Percentiles rank a stretch among this genome's conserved stretches.
These are phyloP conservation scores for Microthyrium microscopicum DNA, from an alignment of 2,329 filamentous ascomycete species.

Conservation along the genomic window DNA sequence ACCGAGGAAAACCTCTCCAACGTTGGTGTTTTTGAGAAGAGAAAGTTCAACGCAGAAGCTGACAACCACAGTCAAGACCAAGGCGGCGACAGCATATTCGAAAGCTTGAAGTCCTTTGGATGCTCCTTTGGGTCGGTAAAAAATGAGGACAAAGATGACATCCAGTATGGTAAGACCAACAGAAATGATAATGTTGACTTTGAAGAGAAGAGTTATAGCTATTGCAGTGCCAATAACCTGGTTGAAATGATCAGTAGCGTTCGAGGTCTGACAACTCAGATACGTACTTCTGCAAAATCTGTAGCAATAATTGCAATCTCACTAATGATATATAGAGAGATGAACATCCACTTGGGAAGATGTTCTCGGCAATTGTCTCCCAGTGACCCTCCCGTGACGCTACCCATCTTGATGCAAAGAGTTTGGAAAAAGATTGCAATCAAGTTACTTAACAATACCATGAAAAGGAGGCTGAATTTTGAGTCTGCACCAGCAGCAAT, in stretches of 20 bases:
- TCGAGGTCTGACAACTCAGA: no score
- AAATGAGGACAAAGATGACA: slow-evolving; percentile 49
- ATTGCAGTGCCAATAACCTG: slow-evolving; percentile 56
- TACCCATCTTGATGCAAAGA: slow-evolving; percentile 44
- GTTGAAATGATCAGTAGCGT: no score
- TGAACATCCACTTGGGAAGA: slow-evolving; percentile 48
- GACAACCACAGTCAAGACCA: no score
- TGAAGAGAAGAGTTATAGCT: slow-evolving; percentile 47
- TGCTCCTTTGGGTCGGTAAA: no score
- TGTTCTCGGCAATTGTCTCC: slow-evolving; percentile 49
- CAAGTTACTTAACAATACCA: slow-evolving; percentile 30
- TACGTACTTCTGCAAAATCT: slow-evolving; percentile 54
- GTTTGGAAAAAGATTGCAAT: slow-evolving; percentile 32
- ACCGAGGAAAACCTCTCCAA: no score
- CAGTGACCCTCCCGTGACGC: slow-evolving; percentile 50
- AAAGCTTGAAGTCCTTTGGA: no score
- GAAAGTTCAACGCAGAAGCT: no score
- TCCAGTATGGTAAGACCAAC: slow-evolving; percentile 53
- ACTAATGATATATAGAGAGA: slow-evolving; percentile 43
- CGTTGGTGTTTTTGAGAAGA: no score
- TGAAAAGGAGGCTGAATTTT: slow-evolving; percentile 28
- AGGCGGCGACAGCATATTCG: no score
- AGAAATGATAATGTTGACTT: slow-evolving; percentile 49
- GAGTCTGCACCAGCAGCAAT: slow-evolving; percentile 29
- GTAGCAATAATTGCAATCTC: slow-evolving; percentile 56